These are phyloP conservation scores for Diaporthe eres DNA, from an alignment of 2,329 filamentous ascomycete species.

Conservation along the genomic window DNA sequence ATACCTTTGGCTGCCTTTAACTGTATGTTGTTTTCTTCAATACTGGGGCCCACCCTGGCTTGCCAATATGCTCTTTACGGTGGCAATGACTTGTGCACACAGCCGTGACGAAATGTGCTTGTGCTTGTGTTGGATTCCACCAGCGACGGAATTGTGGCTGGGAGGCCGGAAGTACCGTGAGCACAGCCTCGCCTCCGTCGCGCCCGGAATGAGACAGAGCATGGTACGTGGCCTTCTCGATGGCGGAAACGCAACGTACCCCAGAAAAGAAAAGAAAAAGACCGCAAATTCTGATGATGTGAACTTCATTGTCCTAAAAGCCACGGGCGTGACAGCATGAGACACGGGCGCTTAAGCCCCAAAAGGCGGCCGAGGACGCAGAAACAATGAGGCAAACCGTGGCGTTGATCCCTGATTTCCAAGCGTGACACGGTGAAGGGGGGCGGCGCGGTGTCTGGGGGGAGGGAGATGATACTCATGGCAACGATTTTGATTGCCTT, in stretches of 20 bases:
- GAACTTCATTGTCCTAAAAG: not conserved
- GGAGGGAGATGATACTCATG: too few species aligned
- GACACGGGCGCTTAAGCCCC: not conserved
- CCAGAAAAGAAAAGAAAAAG: too few species aligned
- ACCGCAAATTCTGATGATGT: not conserved
- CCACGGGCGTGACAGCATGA: not conserved
- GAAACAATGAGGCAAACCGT: not conserved
- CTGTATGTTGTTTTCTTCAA: too few species aligned
- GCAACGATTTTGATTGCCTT: not conserved
- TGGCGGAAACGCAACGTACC: not conserved
- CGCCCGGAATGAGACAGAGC: not conserved
- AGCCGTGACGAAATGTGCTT: not conserved
- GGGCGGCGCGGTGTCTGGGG: too few species aligned
- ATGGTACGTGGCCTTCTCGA: not conserved
- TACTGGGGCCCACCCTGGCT: not conserved
- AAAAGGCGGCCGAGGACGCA: not conserved
- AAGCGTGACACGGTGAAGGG: not conserved
- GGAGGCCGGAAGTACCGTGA: not conserved
- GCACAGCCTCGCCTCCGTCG: not conserved
- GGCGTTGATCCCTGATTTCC: constrained; percentile 1
- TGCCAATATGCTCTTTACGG: not conserved
- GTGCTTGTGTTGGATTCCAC: not conserved
- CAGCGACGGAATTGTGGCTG: not conserved
- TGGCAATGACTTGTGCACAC: not conserved
- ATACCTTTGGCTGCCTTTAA: too few species aligned